Base-by-base conservation (phyloP, 2,329 filamentous ascomycete species). In the Aspergillus novofumigatus region DNA sequence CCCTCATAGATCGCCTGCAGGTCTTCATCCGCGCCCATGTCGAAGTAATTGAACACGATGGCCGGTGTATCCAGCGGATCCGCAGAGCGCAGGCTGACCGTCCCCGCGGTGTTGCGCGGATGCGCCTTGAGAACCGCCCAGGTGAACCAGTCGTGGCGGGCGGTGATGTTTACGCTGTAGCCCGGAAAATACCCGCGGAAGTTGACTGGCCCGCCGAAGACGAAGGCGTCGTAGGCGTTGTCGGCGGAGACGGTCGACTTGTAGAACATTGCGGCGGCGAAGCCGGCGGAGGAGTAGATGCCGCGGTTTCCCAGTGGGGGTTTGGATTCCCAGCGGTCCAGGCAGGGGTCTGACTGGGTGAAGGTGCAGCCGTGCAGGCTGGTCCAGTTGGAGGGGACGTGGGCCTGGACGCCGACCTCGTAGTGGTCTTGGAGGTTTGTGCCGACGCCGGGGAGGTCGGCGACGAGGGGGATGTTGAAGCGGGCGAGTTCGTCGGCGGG, bases 21-120 rank as follows among this genome's bases (percentile, higher is more conserved):
- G 60, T 84, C 80, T 8, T 83, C 66, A 2, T 74, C 72, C 0
- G 71, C 72, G 3, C 77, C 73, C 42, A 73, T 75, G 25, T 68
- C 74, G 45, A 72, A 86, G 70, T 81, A 87, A 69, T 85, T 83
- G 75, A 86, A 88, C 51, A 77, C 75, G 62, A 90, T 87, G 5
- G 81, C 69, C 0, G 88, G 88, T 3, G 79, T 75, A 54, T 89
- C 86, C 0, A 83, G 81, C 0, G 88, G 87, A 66, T 90, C 81
- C 0, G 81, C 73, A 0, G 83, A 86, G 17, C 76, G 77, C 4
- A 91, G 80, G 3, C 72, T 80, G 3, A 91, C 86, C 1, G 79
- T 81, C 8, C 88, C 88, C 5, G 81, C 82, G 1, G 71, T 72
- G 68, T 90, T 89, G 53, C 83, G 81, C 0, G 86, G 81, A 64